phyloP scores from a whole-genome alignment of 192 early-diverging fungal species.

The Jimgerdemannia flammicorona region DNA sequence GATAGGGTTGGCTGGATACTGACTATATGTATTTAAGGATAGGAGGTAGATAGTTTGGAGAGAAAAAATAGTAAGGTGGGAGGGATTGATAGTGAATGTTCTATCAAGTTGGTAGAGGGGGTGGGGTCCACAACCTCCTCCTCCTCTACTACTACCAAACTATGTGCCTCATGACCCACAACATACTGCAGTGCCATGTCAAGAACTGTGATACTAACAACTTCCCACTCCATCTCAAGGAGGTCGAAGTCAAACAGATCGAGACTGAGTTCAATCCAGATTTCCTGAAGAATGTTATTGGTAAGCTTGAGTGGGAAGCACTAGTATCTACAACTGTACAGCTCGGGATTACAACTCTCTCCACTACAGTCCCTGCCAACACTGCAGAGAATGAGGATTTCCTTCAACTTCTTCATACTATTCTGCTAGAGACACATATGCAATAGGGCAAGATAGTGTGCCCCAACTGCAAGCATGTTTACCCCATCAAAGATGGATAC shows the following conservation, averaged over 20 bases:
- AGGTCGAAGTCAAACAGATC: slow-evolving; percentile 75
- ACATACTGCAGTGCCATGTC: slow-evolving; percentile 98
- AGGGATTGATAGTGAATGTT: too few relatives aligned
- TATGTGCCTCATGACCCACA: slow-evolving; percentile 95
- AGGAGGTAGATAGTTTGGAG: too few relatives aligned
- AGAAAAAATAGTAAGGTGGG: too few relatives aligned
- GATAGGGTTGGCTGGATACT: too few relatives aligned
- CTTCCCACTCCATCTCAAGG: slow-evolving; percentile 86
- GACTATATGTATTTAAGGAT: too few relatives aligned
- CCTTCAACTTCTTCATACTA: slow-evolving; percentile 69
- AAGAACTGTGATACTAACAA: slow-evolving; percentile 89
- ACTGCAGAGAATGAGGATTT: slow-evolving; percentile 61
- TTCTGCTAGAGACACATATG: slow-evolving; percentile 82
- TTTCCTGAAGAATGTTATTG: slow-evolving; percentile 79
- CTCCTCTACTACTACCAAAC: too few relatives aligned
- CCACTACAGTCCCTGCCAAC: slow-evolving; percentile 56
- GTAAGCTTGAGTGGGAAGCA: slow-evolving; percentile 77
- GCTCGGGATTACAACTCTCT: slow-evolving; percentile 68
- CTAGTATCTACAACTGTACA: slow-evolving; percentile 35
- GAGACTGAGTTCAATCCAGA: slow-evolving; percentile 85
- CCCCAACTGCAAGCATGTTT: slow-evolving; percentile 84
- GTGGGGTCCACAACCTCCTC: too few relatives aligned
- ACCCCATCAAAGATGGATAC: slow-evolving; percentile 92
- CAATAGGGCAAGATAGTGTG: slow-evolving; percentile 90
- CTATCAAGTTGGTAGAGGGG: too few relatives aligned